phyloP scores from a whole-genome alignment of 2,329 filamentous ascomycete species.

The Aspergillus fijiensis region DNA sequence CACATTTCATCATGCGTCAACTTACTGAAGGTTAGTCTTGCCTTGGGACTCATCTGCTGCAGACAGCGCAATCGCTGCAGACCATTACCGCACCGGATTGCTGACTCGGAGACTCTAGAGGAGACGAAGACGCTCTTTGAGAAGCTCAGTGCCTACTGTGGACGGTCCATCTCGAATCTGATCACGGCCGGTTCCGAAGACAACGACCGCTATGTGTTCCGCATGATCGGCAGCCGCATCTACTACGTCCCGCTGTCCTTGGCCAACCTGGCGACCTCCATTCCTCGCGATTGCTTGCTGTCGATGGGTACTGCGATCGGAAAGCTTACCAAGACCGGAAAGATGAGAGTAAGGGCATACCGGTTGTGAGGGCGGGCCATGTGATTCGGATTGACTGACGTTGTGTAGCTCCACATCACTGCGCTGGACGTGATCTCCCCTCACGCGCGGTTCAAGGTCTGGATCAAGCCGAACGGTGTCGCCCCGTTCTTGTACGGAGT shows the following conservation, averaged over 20 bases:
- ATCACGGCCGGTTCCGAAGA: constrained; percentile 68
- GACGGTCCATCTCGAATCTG: constrained; percentile 79
- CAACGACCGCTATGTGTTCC: constrained; percentile 81
- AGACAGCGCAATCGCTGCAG: neutral
- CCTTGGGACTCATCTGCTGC: neutral
- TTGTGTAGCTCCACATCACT: constrained; percentile 70
- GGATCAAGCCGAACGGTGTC: constrained; percentile 93
- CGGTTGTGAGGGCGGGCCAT: neutral
- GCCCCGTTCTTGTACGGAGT: constrained; percentile 95
- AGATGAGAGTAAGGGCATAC: neutral
- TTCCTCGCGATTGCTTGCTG: constrained; percentile 77
- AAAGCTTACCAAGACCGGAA: constrained; percentile 5
- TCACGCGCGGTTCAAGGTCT: constrained; percentile 93
- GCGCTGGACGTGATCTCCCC: constrained; percentile 84
- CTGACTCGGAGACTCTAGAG: constrained; percentile 7
- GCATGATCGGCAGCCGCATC: constrained; percentile 76
- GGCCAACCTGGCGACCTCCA: constrained; percentile 85
- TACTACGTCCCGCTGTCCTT: constrained; percentile 90
- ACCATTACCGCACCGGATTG: neutral
- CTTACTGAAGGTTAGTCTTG: constrained; percentile 60
- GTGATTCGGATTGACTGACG: neutral
- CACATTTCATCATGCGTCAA: constrained; percentile 62
- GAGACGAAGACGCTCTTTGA: constrained; percentile 72
- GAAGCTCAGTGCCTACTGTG: constrained; percentile 93
- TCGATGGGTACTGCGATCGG: constrained; percentile 53